Evolutionary conservation across 768 basidiomycete genomes (phyloP), one percentile per base, ranked within the genome.

Genomic region (Auriscalpium orientale): DNA sequence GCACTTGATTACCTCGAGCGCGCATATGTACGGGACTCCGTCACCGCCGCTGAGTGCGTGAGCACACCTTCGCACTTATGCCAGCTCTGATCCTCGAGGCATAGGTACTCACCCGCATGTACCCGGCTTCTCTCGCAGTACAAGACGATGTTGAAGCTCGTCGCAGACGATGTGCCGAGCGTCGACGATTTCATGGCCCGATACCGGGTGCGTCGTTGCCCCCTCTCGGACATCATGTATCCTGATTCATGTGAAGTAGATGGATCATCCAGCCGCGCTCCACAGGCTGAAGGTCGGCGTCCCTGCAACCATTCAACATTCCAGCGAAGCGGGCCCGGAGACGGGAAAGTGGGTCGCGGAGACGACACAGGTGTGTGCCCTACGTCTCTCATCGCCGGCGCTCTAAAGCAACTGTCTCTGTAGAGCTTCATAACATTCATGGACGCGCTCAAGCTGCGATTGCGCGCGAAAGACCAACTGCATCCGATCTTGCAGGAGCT

Each of bases 371-470:
- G 95, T 91, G 46, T 54, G 74, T 58, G 16, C 16, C 20, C 16
- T 0, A 16, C 21, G 6, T 21, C 12, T 43, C 43, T 2, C 28
- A 28, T 28, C 7, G 28, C 28, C 28, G 28, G 28, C 28, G 28
- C 12, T 53, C 46, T 54, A 34, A 21, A n/a, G 10, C 9, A n/a
- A 8, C 40, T n/a, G 16, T 45, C 43, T 46, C n/a, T 56, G 1
- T 64, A 98, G 93, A 89, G 85, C 68, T 99, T 98, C 60, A 98
- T 99, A 62, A 98, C 95, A 0, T 95, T 98, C 62, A 97, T 98
- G 91, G 97, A 99, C 63, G 95, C 94, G 1, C 77, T 98, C 28
- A 95, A 94, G 66, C 77, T 98, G 50, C 84, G 88, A 10, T 74
- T 98, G 63, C 82, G 93, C n/a, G 95, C 97, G 3, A 99, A 98